These are phyloP conservation scores for Hippophae rhamnoides DNA, from an alignment of 306 rosid genomes.

Conservation along the genomic window DNA sequence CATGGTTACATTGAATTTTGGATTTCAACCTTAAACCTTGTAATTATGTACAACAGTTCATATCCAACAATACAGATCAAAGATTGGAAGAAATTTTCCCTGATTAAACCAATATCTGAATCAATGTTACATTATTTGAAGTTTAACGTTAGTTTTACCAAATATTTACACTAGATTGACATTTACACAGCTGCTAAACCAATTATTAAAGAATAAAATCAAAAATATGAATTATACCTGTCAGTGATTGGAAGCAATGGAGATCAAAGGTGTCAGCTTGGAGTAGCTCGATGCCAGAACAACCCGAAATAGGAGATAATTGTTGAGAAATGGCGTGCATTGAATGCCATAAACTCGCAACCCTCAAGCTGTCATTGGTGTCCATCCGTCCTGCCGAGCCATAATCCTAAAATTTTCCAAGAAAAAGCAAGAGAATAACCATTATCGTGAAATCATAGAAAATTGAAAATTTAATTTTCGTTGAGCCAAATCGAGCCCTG, in stretches of 20 bases:
- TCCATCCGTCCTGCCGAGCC: slow-evolving; percentile 88
- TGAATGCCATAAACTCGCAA: slow-evolving; percentile 95
- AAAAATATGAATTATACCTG: slow-evolving; percentile 31
- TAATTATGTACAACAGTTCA: too few species aligned
- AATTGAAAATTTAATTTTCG: too few species aligned
- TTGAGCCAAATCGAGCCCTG: too few species aligned
- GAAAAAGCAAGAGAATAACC: too few species aligned
- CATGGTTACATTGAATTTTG: too few species aligned
- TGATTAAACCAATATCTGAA: too few species aligned
- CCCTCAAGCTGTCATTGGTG: slow-evolving; percentile 86
- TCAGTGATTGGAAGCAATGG: slow-evolving; percentile 83
- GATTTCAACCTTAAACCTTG: too few species aligned
- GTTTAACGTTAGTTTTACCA: not conserved
- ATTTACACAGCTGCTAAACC: not conserved
- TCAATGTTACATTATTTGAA: too few species aligned
- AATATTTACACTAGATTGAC: not conserved
- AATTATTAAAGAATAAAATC: not conserved
- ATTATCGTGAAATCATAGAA: not conserved
- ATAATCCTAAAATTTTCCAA: slow-evolving; percentile 40
- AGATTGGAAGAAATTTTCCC: too few species aligned
- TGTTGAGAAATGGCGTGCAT: slow-evolving; percentile 99
- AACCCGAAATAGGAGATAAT: slow-evolving; percentile 65
- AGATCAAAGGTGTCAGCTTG: slow-evolving; percentile 94
- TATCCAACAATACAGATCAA: too few species aligned
- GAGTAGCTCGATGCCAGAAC: slow-evolving; percentile 79